Evolutionary conservation across 2,329 filamentous ascomycete species (phyloP).

Genomic region (Zymoseptoria brevis): DNA sequence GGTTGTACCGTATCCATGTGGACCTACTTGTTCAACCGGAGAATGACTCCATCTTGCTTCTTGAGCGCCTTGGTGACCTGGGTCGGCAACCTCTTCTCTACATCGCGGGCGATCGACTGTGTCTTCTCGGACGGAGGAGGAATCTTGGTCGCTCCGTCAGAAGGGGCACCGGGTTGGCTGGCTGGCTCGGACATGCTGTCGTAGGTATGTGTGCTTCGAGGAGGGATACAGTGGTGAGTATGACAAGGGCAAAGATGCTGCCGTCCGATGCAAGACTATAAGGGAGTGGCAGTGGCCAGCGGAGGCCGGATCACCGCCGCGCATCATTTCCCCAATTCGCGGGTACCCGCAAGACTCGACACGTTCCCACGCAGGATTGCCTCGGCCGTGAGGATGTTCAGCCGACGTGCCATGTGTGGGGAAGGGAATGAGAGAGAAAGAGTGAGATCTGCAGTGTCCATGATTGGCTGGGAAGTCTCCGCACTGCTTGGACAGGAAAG

Average conservation of each 20-base stretch:
- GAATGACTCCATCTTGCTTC: constrained; percentile 32
- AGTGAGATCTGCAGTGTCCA: neutral
- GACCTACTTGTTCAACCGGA: constrained; percentile 40
- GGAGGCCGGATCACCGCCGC: neutral
- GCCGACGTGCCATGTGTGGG: neutral
- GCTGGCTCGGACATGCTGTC: constrained; percentile 32
- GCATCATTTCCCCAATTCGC: neutral
- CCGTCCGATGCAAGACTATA: neutral
- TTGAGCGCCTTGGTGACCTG: constrained; percentile 25
- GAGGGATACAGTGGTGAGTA: neutral
- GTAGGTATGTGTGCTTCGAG: neutral
- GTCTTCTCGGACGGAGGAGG: constrained; percentile 25
- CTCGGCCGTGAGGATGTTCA: neutral
- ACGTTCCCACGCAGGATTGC: neutral
- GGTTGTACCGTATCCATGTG: neutral
- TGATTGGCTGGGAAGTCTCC: neutral
- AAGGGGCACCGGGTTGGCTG: constrained; percentile 31
- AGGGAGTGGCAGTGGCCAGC: neutral
- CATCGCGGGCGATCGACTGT: constrained; percentile 22
- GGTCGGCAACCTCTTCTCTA: constrained; percentile 21
- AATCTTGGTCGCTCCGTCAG: constrained; percentile 26
- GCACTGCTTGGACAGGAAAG: neutral
- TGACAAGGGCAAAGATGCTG: neutral
- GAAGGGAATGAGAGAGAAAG: neutral
- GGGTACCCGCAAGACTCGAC: no score